Percentiles rank a stretch among this genome's conserved stretches.
phyloP scores from a whole-genome alignment of 208 protist genomes.

The Trypanosoma lewisi region DNA sequence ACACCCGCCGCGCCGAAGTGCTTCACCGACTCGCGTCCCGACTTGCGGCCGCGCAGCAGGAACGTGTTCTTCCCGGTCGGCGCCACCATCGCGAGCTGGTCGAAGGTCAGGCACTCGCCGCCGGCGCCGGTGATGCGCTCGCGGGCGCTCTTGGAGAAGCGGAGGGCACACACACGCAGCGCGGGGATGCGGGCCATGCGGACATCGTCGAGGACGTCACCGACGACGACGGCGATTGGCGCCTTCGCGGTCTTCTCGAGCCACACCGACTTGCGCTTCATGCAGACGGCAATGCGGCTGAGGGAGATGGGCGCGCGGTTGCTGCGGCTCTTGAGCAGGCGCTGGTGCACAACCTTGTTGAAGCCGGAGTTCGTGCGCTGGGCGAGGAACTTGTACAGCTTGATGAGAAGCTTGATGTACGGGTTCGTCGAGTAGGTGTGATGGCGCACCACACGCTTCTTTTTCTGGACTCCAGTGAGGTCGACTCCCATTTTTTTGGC shows the following conservation, averaged over 20 bases:
- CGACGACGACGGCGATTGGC: constrained; percentile 97
- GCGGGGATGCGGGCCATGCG: constrained; percentile 96
- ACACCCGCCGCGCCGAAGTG: constrained; percentile 98
- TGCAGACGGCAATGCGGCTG: constrained; percentile 93
- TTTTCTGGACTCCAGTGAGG: constrained; percentile 88
- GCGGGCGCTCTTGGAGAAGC: constrained; percentile 98
- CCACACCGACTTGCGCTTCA: constrained; percentile 90
- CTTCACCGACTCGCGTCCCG: constrained; percentile 95
- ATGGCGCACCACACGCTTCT: constrained; percentile 90
- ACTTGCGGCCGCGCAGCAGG: constrained; percentile 96
- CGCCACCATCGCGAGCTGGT: constrained; percentile 97
- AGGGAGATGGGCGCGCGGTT: constrained; percentile 97
- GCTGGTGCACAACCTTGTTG: constrained; percentile 97
- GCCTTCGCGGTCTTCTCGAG: constrained; percentile 75
- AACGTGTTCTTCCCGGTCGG: constrained; percentile 98
- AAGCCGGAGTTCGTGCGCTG: constrained; percentile 98
- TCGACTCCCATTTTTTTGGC: constrained; percentile 80
- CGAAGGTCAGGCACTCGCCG: constrained; percentile 99
- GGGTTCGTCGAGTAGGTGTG: constrained; percentile 95
- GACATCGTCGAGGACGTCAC: constrained; percentile 98
- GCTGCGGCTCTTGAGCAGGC: constrained; percentile 95
- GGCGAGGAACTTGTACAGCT: constrained; percentile 99
- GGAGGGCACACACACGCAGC: constrained; percentile 97
- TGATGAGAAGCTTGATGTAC: constrained; percentile 98
- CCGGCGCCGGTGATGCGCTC: constrained; percentile 98